Percentiles rank a stretch among this genome's conserved stretches.
Conservation (phyloP, 2,329 filamentous ascomycete species). For the Graphilbum sp. region DNA sequence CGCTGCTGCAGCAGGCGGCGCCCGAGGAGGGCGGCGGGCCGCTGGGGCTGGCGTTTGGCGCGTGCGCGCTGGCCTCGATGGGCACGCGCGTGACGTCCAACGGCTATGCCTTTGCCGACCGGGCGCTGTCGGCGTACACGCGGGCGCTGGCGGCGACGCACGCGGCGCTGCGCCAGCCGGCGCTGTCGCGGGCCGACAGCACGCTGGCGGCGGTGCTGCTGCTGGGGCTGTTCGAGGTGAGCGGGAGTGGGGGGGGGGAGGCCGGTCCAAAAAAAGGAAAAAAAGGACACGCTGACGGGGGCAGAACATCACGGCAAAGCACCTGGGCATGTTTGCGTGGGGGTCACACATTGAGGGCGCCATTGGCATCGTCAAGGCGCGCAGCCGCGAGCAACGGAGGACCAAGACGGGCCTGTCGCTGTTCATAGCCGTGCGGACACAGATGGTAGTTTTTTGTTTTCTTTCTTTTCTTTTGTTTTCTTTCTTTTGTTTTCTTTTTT, state of each 20-base stretch:
- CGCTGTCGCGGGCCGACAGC: conserved; percentile 32
- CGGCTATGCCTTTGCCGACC: conserved; percentile 17
- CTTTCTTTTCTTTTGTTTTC: not conserved
- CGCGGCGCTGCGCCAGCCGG: conserved; percentile 33
- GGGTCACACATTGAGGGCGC: conserved; percentile 48
- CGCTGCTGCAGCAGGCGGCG: conserved; percentile 30
- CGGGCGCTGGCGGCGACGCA: conserved; percentile 37
- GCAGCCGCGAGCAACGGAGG: conserved; percentile 36
- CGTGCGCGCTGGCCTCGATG: conserved; percentile 40
- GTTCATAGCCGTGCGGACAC: conserved; percentile 42
- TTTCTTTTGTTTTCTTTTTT: not conserved
- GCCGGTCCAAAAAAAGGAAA: not conserved
- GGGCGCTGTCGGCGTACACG: conserved; percentile 35
- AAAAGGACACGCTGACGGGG: not conserved
- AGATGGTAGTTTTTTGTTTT: conserved; percentile 29
- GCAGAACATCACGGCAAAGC: conserved; percentile 35
- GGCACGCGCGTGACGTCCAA: conserved; percentile 29
- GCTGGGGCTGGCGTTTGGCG: conserved; percentile 31
- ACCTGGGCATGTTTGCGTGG: conserved; percentile 40
- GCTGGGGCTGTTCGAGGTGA: conserved; percentile 41
- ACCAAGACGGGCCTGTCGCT: conserved; percentile 36
- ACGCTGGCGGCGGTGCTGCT: conserved; percentile 44
- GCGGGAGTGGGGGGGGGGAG: not conserved
- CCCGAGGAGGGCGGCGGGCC: too few relatives aligned
- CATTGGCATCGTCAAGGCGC: conserved; percentile 41